Evolutionary conservation across 352 stramenopile genomes (phyloP).

Genomic region (Pythium aquatile): DNA sequence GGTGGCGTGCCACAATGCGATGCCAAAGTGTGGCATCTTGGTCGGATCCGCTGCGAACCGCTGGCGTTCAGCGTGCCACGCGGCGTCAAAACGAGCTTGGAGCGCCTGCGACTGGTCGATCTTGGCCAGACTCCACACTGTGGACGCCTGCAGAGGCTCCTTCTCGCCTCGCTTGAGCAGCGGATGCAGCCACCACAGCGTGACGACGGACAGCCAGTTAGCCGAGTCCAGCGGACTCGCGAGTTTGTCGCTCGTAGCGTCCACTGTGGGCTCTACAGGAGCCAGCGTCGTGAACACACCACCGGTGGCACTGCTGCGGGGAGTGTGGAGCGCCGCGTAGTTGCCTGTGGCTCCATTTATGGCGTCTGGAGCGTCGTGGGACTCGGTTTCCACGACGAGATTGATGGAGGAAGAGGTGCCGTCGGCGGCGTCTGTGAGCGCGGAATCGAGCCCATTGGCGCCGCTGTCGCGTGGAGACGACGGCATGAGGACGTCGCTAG

Average conservation of each 20-base stretch:
- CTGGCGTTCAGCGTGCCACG: conserved; percentile 12
- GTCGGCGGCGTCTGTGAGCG: not conserved
- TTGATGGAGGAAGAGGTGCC: not conserved
- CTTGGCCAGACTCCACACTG: conserved; percentile 32
- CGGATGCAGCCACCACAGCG: conserved; percentile 27
- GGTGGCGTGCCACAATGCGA: conserved; percentile 30
- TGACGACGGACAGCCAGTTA: conserved; percentile 23
- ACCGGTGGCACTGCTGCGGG: not conserved
- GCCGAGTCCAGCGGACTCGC: conserved; percentile 15
- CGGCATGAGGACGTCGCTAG: not conserved
- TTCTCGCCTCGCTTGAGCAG: conserved; percentile 14
- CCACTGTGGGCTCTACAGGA: not conserved
- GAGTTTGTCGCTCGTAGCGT: not conserved
- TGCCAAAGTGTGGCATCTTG: conserved; percentile 11
- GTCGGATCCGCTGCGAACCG: not conserved
- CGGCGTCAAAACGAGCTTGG: conserved; percentile 25
- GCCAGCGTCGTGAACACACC: not conserved
- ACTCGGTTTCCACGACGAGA: not conserved
- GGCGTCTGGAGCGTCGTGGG: not conserved
- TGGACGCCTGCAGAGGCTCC: conserved; percentile 26
- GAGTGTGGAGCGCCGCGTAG: conserved; percentile 1
- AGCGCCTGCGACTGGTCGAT: conserved; percentile 27
- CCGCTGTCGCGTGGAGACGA: conserved; percentile 1
- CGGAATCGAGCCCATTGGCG: not conserved
- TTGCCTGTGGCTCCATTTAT: not conserved